Percentiles rank a stretch among this genome's conserved stretches.
phyloP scores from a whole-genome alignment of 768 basidiomycete genomes.

The Brasilioporus rufonigricans region DNA sequence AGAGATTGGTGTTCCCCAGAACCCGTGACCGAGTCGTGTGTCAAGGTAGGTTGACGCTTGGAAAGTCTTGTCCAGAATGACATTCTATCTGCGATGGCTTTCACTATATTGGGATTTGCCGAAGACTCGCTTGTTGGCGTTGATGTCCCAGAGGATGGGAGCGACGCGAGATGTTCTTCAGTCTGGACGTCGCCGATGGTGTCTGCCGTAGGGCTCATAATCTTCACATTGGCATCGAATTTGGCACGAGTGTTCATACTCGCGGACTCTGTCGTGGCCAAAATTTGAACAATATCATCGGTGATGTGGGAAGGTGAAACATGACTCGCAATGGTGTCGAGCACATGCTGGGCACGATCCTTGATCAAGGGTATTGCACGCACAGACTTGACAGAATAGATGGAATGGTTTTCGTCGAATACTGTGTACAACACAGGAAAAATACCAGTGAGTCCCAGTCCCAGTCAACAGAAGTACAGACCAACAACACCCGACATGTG shows the following conservation, averaged over 20 bases:
- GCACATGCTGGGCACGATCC: constrained; percentile 52
- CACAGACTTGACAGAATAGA: constrained; percentile 70
- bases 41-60: constrained; percentile 37
- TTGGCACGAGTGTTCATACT: constrained; percentile 42
- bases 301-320: constrained; percentile 49
- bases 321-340: constrained; percentile 53
- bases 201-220: constrained; percentile 37
- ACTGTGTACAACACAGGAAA: constrained; percentile 42
- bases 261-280: constrained; percentile 7
- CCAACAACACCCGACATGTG: constrained; percentile 66
- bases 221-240: constrained; percentile 50
- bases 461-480: constrained; percentile 12
- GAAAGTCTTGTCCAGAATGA: constrained; percentile 75
- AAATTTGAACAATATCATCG: constrained; percentile 23
- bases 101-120: constrained; percentile 53
- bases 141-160: constrained; percentile 50
- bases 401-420: constrained; percentile 55
- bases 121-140: constrained; percentile 45
- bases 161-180: constrained; percentile 13
- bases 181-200: background rate
- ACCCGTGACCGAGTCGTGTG: constrained; percentile 10
- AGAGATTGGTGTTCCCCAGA: constrained; percentile 24
- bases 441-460: constrained; percentile 2
- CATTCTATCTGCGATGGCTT: constrained; percentile 59
- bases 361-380: constrained; percentile 70